phyloP scores from a whole-genome alignment of 805 yeast species.

The Wickerhamomyces ciferrii region DNA sequence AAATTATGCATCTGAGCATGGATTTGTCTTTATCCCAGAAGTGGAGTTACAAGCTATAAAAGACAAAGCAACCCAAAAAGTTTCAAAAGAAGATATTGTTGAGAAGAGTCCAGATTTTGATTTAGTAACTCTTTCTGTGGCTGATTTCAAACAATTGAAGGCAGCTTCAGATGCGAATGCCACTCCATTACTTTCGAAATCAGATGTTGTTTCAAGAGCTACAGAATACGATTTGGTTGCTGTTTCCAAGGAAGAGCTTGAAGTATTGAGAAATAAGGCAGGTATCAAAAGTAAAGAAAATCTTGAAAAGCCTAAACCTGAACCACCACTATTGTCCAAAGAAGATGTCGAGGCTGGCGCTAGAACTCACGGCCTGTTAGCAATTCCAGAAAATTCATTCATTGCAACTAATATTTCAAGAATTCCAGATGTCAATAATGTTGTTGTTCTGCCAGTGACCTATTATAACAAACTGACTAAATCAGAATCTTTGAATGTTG shows the following conservation, averaged over 20 bases:
- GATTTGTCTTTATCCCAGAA: neutral
- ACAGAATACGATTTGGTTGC: constrained; percentile 28
- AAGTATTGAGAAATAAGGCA: constrained; percentile 22
- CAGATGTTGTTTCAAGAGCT: constrained; percentile 21
- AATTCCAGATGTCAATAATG: constrained; percentile 47
- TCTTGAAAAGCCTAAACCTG: constrained; percentile 2
- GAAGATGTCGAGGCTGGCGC: constrained; percentile 35
- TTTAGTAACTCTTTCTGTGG: constrained; percentile 25
- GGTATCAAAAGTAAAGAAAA: constrained; percentile 1
- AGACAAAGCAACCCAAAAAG: neutral
- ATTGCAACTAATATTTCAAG: constrained; percentile 58
- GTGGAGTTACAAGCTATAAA: neutral
- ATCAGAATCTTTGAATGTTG: constrained; percentile 36
- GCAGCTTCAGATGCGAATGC: constrained; percentile 2
- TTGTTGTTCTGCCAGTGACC: constrained; percentile 58
- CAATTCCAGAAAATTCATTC: constrained; percentile 54
- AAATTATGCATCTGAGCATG: neutral
- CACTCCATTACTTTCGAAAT: constrained; percentile 1
- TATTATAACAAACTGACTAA: constrained; percentile 56
- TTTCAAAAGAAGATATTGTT: constrained; percentile 8
- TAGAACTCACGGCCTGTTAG: constrained; percentile 39
- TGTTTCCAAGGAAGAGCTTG: constrained; percentile 29
- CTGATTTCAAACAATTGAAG: constrained; percentile 22
- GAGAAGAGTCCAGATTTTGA: constrained; percentile 23
- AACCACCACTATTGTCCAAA: constrained; percentile 7